phyloP scores from a whole-genome alignment of 352 stramenopile species.

The Elongisporangium senticosum region DNA sequence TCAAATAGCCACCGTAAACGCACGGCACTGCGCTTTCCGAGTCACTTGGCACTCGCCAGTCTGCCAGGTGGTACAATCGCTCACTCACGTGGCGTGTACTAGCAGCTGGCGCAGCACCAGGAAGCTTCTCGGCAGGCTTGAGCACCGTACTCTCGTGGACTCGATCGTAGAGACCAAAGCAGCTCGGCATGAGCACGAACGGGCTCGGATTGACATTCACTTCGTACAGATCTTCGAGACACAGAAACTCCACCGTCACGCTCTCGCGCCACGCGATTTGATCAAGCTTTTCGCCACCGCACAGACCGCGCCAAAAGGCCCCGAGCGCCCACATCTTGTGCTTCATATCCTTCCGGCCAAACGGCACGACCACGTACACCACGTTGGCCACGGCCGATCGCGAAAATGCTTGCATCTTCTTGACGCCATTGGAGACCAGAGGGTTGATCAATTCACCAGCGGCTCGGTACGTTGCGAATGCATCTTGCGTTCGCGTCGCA shows the following conservation, averaged over 20 bases:
- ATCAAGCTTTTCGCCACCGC: conserved; percentile 21
- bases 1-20: conserved; percentile 46
- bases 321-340: conserved; percentile 71
- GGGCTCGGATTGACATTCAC: conserved; percentile 56
- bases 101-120: conserved; percentile 2
- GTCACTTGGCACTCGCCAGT: conserved; percentile 19
- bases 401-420: conserved; percentile 60
- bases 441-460: conserved; percentile 53
- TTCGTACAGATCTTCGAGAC: conserved; percentile 67
- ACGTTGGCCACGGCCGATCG: conserved; percentile 57
- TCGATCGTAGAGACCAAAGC: conserved; percentile 64
- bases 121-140: conserved; percentile 25
- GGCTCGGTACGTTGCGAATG: conserved; percentile 58
- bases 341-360: conserved; percentile 56
- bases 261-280: conserved; percentile 36
- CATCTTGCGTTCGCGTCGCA: conserved; percentile 36
- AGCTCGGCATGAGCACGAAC: conserved; percentile 44
- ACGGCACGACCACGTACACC: conserved; percentile 64
- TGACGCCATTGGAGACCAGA: conserved; percentile 37
- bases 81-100: conserved; percentile 48
- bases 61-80: conserved; percentile 54
- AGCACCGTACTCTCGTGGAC: conserved; percentile 54
- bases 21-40: conserved; percentile 11
- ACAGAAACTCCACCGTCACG: conserved; percentile 65
- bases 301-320: conserved; percentile 55